Conservation (phyloP, 129 eudicot species). For the Chrysanthemum seticuspe region DNA sequence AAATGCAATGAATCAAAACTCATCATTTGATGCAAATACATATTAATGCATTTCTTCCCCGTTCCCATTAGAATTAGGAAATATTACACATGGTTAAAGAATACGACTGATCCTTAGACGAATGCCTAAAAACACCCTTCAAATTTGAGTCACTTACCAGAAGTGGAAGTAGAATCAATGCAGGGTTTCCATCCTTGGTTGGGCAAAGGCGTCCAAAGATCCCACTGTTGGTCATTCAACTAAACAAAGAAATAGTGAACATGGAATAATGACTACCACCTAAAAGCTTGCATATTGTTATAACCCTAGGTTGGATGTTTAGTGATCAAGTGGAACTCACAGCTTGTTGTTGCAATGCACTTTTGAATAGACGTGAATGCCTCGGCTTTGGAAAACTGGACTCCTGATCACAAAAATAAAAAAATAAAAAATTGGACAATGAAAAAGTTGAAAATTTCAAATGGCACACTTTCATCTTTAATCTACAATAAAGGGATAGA, state of each 20-base stretch:
- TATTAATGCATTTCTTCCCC: not conserved
- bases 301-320: not conserved
- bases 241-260: constrained; percentile 20
- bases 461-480: constrained; percentile 19
- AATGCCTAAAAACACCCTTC: not conserved
- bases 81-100: not conserved
- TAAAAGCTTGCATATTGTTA: not conserved
- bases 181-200: constrained; percentile 88
- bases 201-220: constrained; percentile 82
- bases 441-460: constrained; percentile 20
- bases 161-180: constrained; percentile 28
- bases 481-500: constrained; percentile 19
- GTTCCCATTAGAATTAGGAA: not conserved
- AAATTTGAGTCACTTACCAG: constrained; percentile 44
- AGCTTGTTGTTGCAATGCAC: constrained; percentile 54
- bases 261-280: constrained; percentile 6
- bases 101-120: not conserved
- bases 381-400: constrained; percentile 51
- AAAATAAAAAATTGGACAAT: not conserved
- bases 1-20: not conserved
- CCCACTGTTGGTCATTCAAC: constrained; percentile 50
- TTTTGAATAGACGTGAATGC: constrained; percentile 57
- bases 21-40: not conserved
- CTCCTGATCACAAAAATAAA: constrained; percentile 44
- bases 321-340: constrained; percentile 41